Conservation (phyloP, 176 grass and related monocot genomes). For the Raddia guianensis region DNA sequence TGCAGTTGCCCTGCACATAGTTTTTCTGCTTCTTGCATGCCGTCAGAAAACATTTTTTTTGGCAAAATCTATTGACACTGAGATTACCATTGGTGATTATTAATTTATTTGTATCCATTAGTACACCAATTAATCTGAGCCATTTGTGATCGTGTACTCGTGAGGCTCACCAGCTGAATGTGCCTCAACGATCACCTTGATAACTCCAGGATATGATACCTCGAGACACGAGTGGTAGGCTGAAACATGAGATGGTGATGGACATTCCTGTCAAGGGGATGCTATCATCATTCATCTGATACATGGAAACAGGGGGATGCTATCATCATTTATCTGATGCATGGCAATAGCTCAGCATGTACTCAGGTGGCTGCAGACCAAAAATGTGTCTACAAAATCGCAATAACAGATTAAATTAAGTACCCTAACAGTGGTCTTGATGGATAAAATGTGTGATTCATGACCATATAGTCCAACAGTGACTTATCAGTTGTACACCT, state of each 20-base stretch:
- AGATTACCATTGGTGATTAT: neutral
- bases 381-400: neutral
- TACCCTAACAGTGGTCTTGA: neutral
- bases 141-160: neutral
- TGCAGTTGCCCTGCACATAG: conserved; percentile 18
- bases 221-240: conserved; percentile 21
- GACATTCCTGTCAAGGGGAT: conserved; percentile 25
- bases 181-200: conserved; percentile 3
- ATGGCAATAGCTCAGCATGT: conserved; percentile 14
- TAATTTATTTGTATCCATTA: neutral
- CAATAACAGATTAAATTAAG: conserved; percentile 10
- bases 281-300: conserved; percentile 9
- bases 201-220: neutral
- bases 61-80: conserved; percentile 21
- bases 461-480: conserved; percentile 12
- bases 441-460: conserved; percentile 36
- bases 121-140: conserved; percentile 34
- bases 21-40: conserved; percentile 11
- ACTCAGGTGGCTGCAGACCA: conserved; percentile 20
- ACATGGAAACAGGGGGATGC: neutral
- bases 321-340: neutral
- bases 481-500: neutral
- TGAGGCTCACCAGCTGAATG: conserved; percentile 23
- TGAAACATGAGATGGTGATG: neutral
- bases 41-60: conserved; percentile 46